Evolutionary conservation across 805 yeast genomes (phyloP), one percentile per base, ranked within the genome.

Genomic region (Candida khao-thaluensis): DNA sequence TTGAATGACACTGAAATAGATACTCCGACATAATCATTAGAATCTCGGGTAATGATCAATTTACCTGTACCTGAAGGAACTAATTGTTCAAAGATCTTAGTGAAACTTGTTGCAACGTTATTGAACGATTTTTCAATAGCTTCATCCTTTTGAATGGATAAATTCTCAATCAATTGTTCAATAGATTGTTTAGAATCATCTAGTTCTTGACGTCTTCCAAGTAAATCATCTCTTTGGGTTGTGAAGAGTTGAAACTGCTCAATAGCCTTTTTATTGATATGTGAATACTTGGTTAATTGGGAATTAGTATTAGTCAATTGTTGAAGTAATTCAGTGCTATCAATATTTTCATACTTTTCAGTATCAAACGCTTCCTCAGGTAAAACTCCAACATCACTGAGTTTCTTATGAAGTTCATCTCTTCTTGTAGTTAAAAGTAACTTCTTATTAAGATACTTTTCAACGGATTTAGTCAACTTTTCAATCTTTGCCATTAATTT

Each of bases 1-100:
- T 88, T 91, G 71, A 91, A 91, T 0, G 96, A 86, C 2, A 90
- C 97, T 7, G 82, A 72, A 39, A 93, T 86, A 0, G 95, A 77
- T 3, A 91, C 88, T 17, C 98, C 98, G 8, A 71, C 67, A 56
- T 84, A 87, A 38, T 77, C 76, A 41, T 31, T 44, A 46, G 42
- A 26, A 48, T 43, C 24, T 42, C 42, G 18, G 3, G 38, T 38
- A 64, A 91, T 83, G 1, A 85, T 69, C 42, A 93, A 66, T 46
- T 71, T 71, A 16, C 96, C 99, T 7, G 68, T 68, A 27, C 96
- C 96, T 17, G 74, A 71, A 3, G 96, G 97, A 4, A 89, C 97
- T 15, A 93, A 67, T 51, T 76, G 76, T 46, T 79, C 86, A 58
- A 93, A 91, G 0, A 90, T 79, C 36, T 79, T 77, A 4, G 79